Percentiles rank a stretch among this genome's conserved stretches.
Conservation (phyloP, 2,329 filamentous ascomycete genomes). For the Trichoderma koningii region DNA sequence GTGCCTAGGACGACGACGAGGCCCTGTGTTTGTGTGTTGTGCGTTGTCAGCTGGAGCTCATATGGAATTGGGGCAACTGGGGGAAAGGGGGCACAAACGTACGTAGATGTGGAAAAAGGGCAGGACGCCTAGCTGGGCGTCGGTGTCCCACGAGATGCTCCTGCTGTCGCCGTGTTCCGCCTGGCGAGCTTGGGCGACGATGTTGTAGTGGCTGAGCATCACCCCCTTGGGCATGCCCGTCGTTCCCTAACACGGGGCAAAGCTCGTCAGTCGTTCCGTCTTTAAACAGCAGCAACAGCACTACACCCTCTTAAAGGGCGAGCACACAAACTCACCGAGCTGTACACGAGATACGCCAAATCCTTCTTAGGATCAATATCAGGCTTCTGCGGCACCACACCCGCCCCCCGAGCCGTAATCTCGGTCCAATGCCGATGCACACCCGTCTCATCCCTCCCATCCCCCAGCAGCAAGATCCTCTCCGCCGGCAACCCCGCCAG, state of each 20-base stretch:
- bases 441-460: slow-evolving; percentile 60
- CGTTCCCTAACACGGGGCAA: slow-evolving; percentile 58
- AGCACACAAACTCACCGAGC: slow-evolving; percentile 50
- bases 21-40: slow-evolving; percentile 32
- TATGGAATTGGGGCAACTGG: no score
- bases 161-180: slow-evolving; percentile 52
- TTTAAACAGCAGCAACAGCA: no score
- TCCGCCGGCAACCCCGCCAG: slow-evolving; percentile 70
- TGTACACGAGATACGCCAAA: slow-evolving; percentile 83
- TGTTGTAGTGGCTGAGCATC: slow-evolving; percentile 79
- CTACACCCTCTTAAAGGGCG: no score
- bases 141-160: slow-evolving; percentile 62
- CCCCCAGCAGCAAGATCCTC: slow-evolving; percentile 75
- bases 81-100: slow-evolving; percentile 34
- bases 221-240: slow-evolving; percentile 92
- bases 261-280: no score
- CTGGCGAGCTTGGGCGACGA: slow-evolving; percentile 73
- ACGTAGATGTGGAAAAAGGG: slow-evolving; percentile 94
- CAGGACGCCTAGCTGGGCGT: slow-evolving; percentile 75
- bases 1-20: slow-evolving; percentile 38
- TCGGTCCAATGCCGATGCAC: slow-evolving; percentile 71
- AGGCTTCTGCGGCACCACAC: slow-evolving; percentile 55
- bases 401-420: slow-evolving; percentile 60
- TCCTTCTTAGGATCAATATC: slow-evolving; percentile 70
- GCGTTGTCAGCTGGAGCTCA: background rate